A percentile compares a stretch with the other conserved stretches of the same genome.
Evolutionary conservation across 257 asterid genomes (phyloP).

Genomic region (Dorcoceras hygrometricum): DNA sequence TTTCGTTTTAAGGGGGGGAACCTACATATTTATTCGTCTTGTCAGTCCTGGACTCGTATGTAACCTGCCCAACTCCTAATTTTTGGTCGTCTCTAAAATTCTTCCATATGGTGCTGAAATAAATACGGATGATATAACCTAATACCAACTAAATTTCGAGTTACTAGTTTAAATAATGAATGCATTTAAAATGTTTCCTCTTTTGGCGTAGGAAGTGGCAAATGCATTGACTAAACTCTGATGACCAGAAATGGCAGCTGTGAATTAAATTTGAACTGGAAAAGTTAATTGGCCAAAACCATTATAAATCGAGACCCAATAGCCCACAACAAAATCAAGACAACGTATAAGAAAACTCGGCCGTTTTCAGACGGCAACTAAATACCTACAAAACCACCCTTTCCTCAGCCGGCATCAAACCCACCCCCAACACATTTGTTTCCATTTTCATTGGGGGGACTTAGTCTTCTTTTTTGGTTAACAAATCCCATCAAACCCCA

Average conservation of each 20-base stretch:
- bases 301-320: slow-evolving; percentile 20
- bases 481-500: slow-evolving; percentile 15
- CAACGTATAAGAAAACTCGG: slow-evolving; percentile 20
- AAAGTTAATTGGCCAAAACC: slow-evolving; percentile 20
- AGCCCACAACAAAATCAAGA: slow-evolving; percentile 31
- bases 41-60: no score
- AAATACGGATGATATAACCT: no score
- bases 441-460: slow-evolving; percentile 15
- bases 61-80: no score
- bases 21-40: no score
- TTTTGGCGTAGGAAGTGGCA: slow-evolving; percentile 15
- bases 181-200: no score
- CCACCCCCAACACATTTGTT: slow-evolving; percentile 12
- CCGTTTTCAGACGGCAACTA: slow-evolving; percentile 51
- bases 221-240: slow-evolving; percentile 15
- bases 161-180: no score
- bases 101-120: no score
- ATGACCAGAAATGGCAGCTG: slow-evolving; percentile 40
- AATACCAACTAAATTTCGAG: no score
- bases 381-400: slow-evolving; percentile 23
- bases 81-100: no score
- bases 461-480: slow-evolving; percentile 7
- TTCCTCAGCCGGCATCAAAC: slow-evolving; percentile 36
- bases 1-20: no score
- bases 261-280: slow-evolving; percentile 36